Evolutionary conservation across 2,329 filamentous ascomycete species (phyloP).

Genomic region (Juglanconis sp.): DNA sequence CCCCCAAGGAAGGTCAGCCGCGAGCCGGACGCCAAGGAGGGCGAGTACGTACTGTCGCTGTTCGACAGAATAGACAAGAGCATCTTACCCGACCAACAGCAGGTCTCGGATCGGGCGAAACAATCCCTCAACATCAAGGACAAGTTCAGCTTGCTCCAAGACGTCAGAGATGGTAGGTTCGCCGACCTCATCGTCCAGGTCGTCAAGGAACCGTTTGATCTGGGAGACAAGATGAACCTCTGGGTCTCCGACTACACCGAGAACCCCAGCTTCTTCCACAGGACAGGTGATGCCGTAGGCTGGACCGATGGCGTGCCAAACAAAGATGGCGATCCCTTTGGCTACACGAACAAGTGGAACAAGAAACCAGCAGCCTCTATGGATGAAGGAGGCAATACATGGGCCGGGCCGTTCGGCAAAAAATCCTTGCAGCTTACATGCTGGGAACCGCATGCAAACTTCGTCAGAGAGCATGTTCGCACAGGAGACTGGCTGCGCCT

Average conservation of each 20-base stretch:
- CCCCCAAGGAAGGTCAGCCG: constrained; percentile 9
- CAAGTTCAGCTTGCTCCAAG: constrained; percentile 64
- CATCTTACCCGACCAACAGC: constrained; percentile 37
- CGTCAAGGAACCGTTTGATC: constrained; percentile 47
- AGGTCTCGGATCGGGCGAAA: constrained; percentile 39
- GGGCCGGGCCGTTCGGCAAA: constrained; percentile 73
- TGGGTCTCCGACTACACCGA: constrained; percentile 83
- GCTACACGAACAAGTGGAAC: constrained; percentile 42
- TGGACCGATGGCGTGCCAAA: constrained; percentile 26
- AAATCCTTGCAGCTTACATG: constrained; percentile 68
- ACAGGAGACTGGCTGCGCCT: constrained; percentile 63
- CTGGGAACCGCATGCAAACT: constrained; percentile 64
- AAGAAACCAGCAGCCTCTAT: constrained; percentile 22
- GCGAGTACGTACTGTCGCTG: constrained; percentile 45
- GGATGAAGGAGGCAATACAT: constrained; percentile 34
- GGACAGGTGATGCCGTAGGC: constrained; percentile 29
- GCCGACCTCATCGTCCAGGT: constrained; percentile 72
- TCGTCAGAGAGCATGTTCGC: constrained; percentile 53
- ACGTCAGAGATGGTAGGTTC: constrained; percentile 55
- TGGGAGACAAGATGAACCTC: constrained; percentile 51
- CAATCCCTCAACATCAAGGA: constrained; percentile 43
- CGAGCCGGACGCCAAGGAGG: constrained; percentile 29
- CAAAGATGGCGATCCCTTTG: constrained; percentile 51
- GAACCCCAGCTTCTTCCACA: constrained; percentile 62
- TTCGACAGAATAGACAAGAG: constrained; percentile 43